Percentiles rank a stretch among this genome's conserved stretches.
Evolutionary conservation across 345 rosid genomes (phyloP).

Genomic region (Anastatica hierochuntica): DNA sequence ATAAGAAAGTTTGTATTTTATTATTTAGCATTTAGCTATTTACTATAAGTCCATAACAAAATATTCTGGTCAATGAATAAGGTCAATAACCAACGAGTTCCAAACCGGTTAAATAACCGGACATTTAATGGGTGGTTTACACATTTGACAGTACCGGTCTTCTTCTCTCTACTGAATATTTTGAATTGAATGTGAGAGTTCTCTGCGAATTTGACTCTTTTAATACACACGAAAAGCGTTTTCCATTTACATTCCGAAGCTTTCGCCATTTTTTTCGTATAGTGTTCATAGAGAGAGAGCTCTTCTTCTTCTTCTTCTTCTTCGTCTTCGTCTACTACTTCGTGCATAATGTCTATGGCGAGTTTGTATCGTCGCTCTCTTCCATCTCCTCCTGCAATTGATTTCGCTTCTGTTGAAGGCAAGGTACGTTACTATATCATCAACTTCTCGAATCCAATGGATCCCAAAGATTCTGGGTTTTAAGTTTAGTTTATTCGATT

Average conservation of each 20-base stretch:
- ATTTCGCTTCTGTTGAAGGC: slow-evolving; percentile 70
- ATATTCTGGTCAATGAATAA: background rate
- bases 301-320: slow-evolving; percentile 5
- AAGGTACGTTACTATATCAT: slow-evolving; percentile 34
- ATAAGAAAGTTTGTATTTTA: too few relatives aligned
- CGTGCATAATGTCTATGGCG: slow-evolving; percentile 52
- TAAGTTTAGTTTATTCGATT: background rate
- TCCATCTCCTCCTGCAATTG: slow-evolving; percentile 72
- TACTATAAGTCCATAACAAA: too few relatives aligned
- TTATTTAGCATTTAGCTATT: background rate
- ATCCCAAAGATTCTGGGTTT: background rate
- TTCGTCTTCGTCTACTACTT: too few relatives aligned
- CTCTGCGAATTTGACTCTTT: slow-evolving; percentile 3
- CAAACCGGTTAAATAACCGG: slow-evolving; percentile 7
- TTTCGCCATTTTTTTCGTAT: slow-evolving; percentile 12
- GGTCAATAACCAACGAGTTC: background rate
- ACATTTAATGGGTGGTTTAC: background rate
- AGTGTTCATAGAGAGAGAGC: too few relatives aligned
- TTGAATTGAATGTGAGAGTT: background rate
- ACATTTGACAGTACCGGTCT: background rate
- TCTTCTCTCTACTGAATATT: background rate
- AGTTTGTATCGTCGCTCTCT: slow-evolving; percentile 56
- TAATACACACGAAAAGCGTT: background rate
- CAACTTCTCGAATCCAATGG: background rate
- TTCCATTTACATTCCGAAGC: background rate